Conservation (phyloP, 768 basidiomycete genomes). For the Boletus eberwhitei region DNA sequence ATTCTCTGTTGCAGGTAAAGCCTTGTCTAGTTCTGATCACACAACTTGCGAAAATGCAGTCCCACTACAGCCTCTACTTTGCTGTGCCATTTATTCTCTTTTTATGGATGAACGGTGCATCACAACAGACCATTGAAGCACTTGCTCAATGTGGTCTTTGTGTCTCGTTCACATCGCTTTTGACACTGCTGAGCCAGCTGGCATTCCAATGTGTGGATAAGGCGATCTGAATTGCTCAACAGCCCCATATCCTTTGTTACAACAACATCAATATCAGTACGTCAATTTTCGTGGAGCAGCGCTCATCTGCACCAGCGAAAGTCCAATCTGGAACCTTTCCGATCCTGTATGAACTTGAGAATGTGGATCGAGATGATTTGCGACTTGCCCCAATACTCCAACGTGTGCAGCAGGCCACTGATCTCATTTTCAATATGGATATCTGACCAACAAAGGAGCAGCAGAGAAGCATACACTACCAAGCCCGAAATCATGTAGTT, state of each 20-base stretch:
- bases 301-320: background rate
- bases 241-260: background rate
- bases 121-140: background rate
- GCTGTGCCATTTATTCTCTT: background rate
- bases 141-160: background rate
- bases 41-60: too few species aligned
- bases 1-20: too few species aligned
- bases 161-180: background rate
- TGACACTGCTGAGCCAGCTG: background rate
- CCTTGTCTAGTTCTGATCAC: too few species aligned
- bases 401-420: too few species aligned
- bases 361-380: too few species aligned
- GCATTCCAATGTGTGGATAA: too few species aligned
- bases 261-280: background rate
- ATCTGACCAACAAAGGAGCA: too few species aligned
- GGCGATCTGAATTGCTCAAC: too few species aligned
- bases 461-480: too few species aligned
- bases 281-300: background rate
- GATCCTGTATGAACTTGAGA: background rate
- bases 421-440: too few species aligned
- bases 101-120: background rate
- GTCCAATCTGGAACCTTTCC: background rate
- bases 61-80: background rate
- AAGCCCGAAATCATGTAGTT: too few species aligned
- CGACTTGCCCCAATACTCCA: too few species aligned